Conservation (phyloP, 805 yeast species). For the Starmerella stigmatis region DNA sequence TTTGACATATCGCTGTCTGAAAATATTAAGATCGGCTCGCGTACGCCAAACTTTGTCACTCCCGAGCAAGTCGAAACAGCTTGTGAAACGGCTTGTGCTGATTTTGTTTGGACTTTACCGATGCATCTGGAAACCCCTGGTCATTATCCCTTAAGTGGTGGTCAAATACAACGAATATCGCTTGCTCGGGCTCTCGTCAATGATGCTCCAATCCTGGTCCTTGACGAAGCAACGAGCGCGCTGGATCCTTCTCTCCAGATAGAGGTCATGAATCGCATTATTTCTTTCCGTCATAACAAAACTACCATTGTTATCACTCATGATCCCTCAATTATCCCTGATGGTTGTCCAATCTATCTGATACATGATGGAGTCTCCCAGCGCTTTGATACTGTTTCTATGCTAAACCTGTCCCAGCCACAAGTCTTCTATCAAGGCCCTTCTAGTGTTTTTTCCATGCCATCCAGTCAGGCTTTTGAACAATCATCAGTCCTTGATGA, state of each 20-base stretch:
- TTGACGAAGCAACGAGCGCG: conserved; percentile 84
- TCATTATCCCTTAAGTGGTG: conserved; percentile 57
- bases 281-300: conserved; percentile 49
- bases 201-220: conserved; percentile 61
- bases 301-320: conserved; percentile 82
- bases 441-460: too few species aligned
- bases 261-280: conserved; percentile 41
- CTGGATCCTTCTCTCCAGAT: conserved; percentile 48
- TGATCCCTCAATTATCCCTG: conserved; percentile 47
- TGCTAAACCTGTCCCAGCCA: too few species aligned
- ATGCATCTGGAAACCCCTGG: conserved; percentile 46
- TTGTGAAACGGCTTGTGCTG: conserved; percentile 41
- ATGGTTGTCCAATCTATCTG: conserved; percentile 48
- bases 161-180: conserved; percentile 77
- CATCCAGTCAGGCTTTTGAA: too few species aligned
- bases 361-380: conserved; percentile 49
- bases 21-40: conserved; percentile 49
- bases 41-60: conserved; percentile 23
- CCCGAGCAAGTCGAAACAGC: conserved; percentile 36
- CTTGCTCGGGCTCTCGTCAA: conserved; percentile 72
- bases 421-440: too few species aligned
- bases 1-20: conserved; percentile 54
- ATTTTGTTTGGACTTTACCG: conserved; percentile 41
- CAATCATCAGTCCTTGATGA: too few species aligned
- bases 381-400: neutral